These are phyloP conservation scores for Alternaria gansuensis DNA, from an alignment of 2,329 filamentous ascomycete species.

Conservation along the genomic window DNA sequence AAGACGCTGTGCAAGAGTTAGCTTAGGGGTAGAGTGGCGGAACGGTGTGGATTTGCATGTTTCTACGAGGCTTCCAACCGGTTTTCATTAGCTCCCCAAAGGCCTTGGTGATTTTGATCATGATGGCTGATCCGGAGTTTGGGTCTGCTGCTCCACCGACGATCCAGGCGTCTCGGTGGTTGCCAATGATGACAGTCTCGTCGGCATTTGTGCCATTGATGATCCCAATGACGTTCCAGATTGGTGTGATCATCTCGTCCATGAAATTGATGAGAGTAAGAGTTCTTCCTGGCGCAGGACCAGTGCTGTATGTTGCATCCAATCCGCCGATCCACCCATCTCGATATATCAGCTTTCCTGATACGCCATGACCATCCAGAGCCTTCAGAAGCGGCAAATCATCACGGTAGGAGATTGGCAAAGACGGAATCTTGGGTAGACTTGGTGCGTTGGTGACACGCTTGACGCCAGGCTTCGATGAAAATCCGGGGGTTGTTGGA, in stretches of 20 bases:
- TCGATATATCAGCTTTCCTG: constrained; percentile 53
- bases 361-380: constrained; percentile 80
- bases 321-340: constrained; percentile 51
- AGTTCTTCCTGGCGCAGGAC: constrained; percentile 61
- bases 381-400: constrained; percentile 81
- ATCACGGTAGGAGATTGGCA: constrained; percentile 85
- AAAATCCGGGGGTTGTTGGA: constrained; percentile 66
- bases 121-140: constrained; percentile 60
- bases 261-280: constrained; percentile 69
- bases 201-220: constrained; percentile 70
- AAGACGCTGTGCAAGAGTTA: constrained; percentile 51
- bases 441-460: constrained; percentile 71
- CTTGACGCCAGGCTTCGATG: constrained; percentile 80
- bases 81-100: constrained; percentile 58
- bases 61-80: constrained; percentile 63
- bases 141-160: constrained; percentile 63
- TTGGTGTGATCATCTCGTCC: constrained; percentile 78
- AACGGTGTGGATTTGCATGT: constrained; percentile 53
- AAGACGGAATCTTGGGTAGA: constrained; percentile 71
- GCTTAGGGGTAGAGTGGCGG: constrained; percentile 54
- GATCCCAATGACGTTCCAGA: constrained; percentile 77
- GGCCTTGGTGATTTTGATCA: constrained; percentile 61
- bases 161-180: constrained; percentile 65
- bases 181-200: constrained; percentile 64
- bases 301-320: constrained; percentile 47